Evolutionary conservation across 192 early-diverging fungal genomes (phyloP).

Genomic region (Glomus cerebriforme): DNA sequence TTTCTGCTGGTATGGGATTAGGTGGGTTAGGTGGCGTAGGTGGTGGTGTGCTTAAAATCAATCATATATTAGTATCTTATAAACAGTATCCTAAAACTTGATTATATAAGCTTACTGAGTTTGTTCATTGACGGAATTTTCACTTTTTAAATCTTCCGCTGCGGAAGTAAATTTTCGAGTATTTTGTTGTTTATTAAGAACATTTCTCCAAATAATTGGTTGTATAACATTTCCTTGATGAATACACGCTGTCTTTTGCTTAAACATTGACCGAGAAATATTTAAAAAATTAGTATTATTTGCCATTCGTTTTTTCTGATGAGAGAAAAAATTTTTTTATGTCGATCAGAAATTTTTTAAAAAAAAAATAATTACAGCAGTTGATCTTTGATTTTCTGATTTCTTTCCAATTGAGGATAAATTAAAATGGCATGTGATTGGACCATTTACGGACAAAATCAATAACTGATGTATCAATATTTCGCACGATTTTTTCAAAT

Average conservation of each 20-base stretch:
- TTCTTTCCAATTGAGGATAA: too few relatives aligned
- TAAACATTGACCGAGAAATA: background rate
- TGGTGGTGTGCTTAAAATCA: background rate
- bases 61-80: background rate
- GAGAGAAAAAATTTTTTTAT: too few relatives aligned
- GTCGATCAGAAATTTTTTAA: too few relatives aligned
- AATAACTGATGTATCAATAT: too few relatives aligned
- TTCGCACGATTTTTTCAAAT: too few relatives aligned
- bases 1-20: constrained; percentile 35
- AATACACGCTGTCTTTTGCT: background rate
- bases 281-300: background rate
- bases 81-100: background rate
- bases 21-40: background rate
- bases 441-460: too few relatives aligned
- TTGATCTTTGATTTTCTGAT: too few relatives aligned
- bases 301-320: background rate
- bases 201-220: background rate
- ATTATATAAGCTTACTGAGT: background rate
- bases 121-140: background rate
- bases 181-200: background rate
- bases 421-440: too few relatives aligned
- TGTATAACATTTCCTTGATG: background rate
- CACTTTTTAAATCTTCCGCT: background rate
- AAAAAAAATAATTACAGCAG: too few relatives aligned
- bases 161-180: background rate